Evolutionary conservation across 768 basidiomycete species (phyloP).

Genomic region (Leccinum subgranulosum): DNA sequence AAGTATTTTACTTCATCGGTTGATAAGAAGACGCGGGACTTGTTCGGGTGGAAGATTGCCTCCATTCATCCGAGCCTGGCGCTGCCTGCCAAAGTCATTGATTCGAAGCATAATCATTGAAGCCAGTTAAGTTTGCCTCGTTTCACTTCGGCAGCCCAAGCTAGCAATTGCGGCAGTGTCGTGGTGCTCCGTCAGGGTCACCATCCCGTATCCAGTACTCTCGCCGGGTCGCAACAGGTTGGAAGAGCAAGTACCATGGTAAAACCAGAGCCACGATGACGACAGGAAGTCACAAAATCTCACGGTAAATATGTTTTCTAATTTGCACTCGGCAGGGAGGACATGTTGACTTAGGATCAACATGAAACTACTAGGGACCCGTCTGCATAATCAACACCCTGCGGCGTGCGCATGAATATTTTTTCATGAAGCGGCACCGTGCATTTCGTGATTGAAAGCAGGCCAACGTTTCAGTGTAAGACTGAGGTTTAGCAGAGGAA

Average conservation of each 20-base stretch:
- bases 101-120: neutral
- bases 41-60: constrained; percentile 7
- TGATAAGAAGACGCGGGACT: constrained; percentile 3
- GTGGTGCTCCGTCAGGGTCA: neutral
- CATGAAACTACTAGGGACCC: neutral
- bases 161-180: neutral
- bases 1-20: constrained; percentile 12
- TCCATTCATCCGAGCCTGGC: constrained; percentile 1
- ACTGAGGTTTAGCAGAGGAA: neutral
- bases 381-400: neutral
- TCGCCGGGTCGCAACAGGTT: neutral
- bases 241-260: neutral
- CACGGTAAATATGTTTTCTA: neutral
- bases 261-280: neutral
- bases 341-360: neutral
- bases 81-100: constrained; percentile 1
- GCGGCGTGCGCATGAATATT: neutral
- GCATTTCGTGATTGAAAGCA: neutral
- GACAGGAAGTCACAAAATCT: neutral
- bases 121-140: constrained; percentile 1
- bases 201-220: neutral
- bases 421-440: neutral
- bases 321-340: neutral
- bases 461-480: neutral
- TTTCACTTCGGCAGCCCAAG: neutral